Conservation (phyloP, 1,139 yeast species). For the Candida dubliniensis region DNA sequence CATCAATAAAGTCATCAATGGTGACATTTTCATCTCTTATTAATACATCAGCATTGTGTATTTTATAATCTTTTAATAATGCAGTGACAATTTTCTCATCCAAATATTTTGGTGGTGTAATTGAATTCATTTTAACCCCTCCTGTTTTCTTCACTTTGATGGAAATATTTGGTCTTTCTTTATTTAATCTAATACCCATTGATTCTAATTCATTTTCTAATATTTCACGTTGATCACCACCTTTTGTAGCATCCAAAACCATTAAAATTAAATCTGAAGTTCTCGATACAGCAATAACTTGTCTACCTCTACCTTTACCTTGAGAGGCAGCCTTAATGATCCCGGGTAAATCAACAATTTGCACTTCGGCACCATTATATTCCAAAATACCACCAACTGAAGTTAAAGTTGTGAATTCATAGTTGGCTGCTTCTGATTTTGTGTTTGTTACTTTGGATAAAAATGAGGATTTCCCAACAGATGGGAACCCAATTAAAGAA, state of each 20-base stretch:
- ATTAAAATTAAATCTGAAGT: conserved; percentile 90
- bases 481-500: conserved; percentile 93
- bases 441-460: conserved; percentile 87
- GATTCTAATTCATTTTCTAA: conserved; percentile 88
- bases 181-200: conserved; percentile 89
- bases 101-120: conserved; percentile 77
- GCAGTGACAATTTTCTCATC: conserved; percentile 79
- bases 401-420: conserved; percentile 93
- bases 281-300: conserved; percentile 93
- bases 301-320: conserved; percentile 97
- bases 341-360: conserved; percentile 95
- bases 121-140: conserved; percentile 81
- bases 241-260: conserved; percentile 95
- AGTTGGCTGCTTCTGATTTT: conserved; percentile 90
- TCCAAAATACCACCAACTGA: conserved; percentile 95
- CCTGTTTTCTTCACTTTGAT: conserved; percentile 84
- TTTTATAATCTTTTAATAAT: conserved; percentile 79
- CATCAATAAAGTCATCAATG: conserved; percentile 91
- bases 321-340: conserved; percentile 95
- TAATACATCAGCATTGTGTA: conserved; percentile 91
- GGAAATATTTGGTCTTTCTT: conserved; percentile 75
- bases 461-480: conserved; percentile 94
- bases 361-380: conserved; percentile 95
- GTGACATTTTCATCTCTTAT: conserved; percentile 87
- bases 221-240: conserved; percentile 81